Conservation (phyloP, 345 rosid species). For the Camelina laxa region DNA sequence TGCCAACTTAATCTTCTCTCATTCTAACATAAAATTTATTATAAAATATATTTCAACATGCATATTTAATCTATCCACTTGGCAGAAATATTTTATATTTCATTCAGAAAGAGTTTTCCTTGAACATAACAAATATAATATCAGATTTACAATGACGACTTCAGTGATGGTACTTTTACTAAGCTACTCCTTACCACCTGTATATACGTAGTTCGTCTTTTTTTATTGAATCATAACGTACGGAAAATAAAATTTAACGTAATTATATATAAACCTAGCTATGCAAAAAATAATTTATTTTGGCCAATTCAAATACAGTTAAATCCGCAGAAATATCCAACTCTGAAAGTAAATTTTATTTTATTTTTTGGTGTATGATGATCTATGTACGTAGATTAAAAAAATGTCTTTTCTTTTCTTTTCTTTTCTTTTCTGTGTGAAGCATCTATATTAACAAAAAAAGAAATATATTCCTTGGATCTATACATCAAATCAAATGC, state of each 20-base stretch:
- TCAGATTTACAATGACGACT: neutral
- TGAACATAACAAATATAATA: neutral
- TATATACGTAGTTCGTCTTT: no score
- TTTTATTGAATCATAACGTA: no score
- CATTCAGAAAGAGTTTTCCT: neutral
- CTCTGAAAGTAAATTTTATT: neutral
- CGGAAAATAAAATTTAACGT: no score
- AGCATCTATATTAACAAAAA: slow-evolving; percentile 7
- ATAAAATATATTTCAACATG: neutral
- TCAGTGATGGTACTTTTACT: neutral
- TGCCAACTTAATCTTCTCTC: slow-evolving; percentile 7
- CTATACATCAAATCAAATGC: slow-evolving; percentile 44
- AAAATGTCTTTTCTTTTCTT: no score
- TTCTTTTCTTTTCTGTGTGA: neutral
- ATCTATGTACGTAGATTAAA: neutral
- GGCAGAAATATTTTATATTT: neutral
- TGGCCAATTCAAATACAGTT: neutral
- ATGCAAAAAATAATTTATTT: neutral
- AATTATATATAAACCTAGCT: no score
- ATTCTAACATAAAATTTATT: neutral
- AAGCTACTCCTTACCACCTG: neutral
- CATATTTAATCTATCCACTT: neutral
- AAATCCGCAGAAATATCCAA: neutral
- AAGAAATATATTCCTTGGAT: slow-evolving; percentile 16
- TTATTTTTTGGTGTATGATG: neutral